Base-by-base conservation (phyloP, 208 protist species). In the Trypanosoma rangeli region DNA sequence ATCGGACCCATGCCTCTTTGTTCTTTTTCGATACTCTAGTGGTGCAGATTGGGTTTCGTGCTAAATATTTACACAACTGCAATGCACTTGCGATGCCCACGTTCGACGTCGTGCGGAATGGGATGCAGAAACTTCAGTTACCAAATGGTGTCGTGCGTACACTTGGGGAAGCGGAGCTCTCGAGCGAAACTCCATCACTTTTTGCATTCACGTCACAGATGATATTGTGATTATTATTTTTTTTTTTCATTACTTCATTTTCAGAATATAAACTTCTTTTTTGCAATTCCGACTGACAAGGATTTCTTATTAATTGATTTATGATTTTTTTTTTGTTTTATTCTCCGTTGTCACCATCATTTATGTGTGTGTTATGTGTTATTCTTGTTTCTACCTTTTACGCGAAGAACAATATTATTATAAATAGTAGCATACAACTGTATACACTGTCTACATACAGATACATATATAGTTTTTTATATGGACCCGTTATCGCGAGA, bases 401-500 rank as follows among this genome's bases (percentile, higher is more conserved):
- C 31, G 5, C 8, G 37, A 42, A 10, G 37, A 10, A 42, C 10
- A 42, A 42, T 42, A 42, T 13, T 50, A 15, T 16, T 4, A 3
- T 16, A 50, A n/a, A 22, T 50, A 22, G n/a, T n/a, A n/a, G n/a
- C n/a, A n/a, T n/a, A n/a, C n/a, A n/a, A n/a, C n/a, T n/a, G n/a
- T 5, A 50, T 15, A 50, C 5, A 22, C 20, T n/a, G 16, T 22
- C 12, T 5, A 50, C 12, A 22, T 50, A 50, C 12, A 46, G 8
- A 50, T 22, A 50, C 46, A 50, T 50, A 50, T 26, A 42, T 22
- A 33, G 5, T 24, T 50, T 55, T n/a, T 22, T 49, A 5, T 66
- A 74, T 74, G 70, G 70, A 74, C 29, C 60, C 70, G 9, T 58
- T 74, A 29, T 64, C 70, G 53, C 44, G 64, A 26, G 70, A 64